Percentiles rank a stretch among this genome's conserved stretches.
Conservation (phyloP, 352 stramenopile genomes). For the Globisporangium parvum region DNA sequence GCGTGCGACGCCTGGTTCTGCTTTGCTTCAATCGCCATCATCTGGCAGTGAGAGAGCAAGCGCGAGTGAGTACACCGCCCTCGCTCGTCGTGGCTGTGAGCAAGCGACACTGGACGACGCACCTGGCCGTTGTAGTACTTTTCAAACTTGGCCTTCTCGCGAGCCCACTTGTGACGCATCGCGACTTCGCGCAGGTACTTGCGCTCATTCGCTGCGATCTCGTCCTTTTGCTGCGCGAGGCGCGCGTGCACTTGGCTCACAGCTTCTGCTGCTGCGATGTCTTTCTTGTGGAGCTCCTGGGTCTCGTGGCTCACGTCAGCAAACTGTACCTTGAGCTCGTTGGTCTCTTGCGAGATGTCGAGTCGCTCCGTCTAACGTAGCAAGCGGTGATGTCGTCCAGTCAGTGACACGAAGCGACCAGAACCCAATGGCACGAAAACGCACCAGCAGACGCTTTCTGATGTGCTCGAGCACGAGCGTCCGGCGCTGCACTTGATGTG, state of each 20-base stretch:
- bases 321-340: slow-evolving; percentile 59
- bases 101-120: neutral
- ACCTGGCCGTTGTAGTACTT: slow-evolving; percentile 83
- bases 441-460: slow-evolving; percentile 59
- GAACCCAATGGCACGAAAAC: neutral
- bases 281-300: slow-evolving; percentile 73
- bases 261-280: slow-evolving; percentile 61
- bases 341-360: slow-evolving; percentile 42
- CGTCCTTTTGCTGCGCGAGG: slow-evolving; percentile 57
- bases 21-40: slow-evolving; percentile 9
- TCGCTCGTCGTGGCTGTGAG: neutral
- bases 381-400: neutral
- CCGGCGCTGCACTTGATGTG: slow-evolving; percentile 48
- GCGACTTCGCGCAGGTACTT: slow-evolving; percentile 64
- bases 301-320: slow-evolving; percentile 55
- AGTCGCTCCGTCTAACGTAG: slow-evolving; percentile 35
- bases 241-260: slow-evolving; percentile 68
- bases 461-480: slow-evolving; percentile 78
- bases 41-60: neutral
- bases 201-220: slow-evolving; percentile 53
- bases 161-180: slow-evolving; percentile 68
- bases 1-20: neutral
- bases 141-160: slow-evolving; percentile 81
- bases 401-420: too few species aligned
- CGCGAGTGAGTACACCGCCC: too few species aligned